These are phyloP conservation scores for Penstemon barbatus DNA, from an alignment of 257 asterid genomes.

Conservation along the genomic window DNA sequence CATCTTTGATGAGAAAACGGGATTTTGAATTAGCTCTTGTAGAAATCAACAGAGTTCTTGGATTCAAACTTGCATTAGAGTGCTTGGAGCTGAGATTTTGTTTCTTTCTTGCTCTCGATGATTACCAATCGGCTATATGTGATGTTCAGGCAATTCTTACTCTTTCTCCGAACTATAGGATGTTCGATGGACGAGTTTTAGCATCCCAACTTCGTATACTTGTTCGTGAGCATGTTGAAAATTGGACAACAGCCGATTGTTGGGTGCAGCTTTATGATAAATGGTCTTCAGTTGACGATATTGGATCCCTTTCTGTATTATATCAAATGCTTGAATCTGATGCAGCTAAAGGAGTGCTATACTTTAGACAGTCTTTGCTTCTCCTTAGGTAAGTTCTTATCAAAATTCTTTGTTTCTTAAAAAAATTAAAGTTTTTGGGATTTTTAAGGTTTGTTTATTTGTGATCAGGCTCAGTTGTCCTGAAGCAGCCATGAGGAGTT, in stretches of 20 bases:
- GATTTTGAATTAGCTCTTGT: constrained; percentile 73
- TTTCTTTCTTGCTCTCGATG: constrained; percentile 83
- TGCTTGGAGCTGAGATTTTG: constrained; percentile 95
- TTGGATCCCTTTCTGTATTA: constrained; percentile 94
- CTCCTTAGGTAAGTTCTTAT: constrained; percentile 69
- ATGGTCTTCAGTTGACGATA: constrained; percentile 96
- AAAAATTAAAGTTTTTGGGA: not conserved
- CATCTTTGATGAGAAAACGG: constrained; percentile 84
- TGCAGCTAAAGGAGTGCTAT: constrained; percentile 86
- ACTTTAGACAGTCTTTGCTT: constrained; percentile 91
- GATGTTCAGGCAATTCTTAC: constrained; percentile 96
- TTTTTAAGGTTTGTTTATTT: constrained; percentile 17
- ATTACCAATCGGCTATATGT: constrained; percentile 81
- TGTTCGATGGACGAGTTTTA: constrained; percentile 85
- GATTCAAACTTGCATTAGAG: constrained; percentile 89
- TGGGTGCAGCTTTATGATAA: constrained; percentile 95
- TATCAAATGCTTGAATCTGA: constrained; percentile 98
- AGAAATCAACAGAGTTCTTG: constrained; percentile 85
- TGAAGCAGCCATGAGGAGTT: constrained; percentile 97
- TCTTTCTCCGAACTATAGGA: constrained; percentile 74
- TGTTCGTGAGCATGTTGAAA: constrained; percentile 87
- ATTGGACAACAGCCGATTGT: constrained; percentile 96
- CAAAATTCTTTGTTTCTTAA: not conserved
- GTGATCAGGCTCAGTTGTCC: constrained; percentile 84
- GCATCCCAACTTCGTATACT: constrained; percentile 84